Conservation (phyloP, 306 rosid species). For the Abrus precatorius region DNA sequence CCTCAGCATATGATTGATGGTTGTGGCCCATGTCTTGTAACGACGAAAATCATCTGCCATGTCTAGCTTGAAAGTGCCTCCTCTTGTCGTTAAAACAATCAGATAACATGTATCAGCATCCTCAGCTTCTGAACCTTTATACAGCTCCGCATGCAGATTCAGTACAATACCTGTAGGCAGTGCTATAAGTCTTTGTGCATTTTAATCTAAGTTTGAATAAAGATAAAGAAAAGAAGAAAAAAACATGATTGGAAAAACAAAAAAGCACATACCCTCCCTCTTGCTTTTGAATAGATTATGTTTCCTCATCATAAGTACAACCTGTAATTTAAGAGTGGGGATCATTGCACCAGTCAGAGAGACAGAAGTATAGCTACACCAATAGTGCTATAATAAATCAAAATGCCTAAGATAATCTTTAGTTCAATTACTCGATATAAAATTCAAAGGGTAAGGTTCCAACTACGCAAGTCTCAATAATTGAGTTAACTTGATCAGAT, state of each 20-base stretch:
- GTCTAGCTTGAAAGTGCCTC: slow-evolving; percentile 87
- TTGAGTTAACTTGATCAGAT: slow-evolving; percentile 14
- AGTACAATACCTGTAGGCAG: slow-evolving; percentile 55
- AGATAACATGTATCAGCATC: slow-evolving; percentile 76
- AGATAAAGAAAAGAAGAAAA: not conserved
- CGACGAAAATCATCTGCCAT: slow-evolving; percentile 76
- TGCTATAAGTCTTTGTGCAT: not conserved
- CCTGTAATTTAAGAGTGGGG: slow-evolving; percentile 58
- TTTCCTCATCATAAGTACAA: slow-evolving; percentile 75
- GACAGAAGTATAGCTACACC: not conserved
- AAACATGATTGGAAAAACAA: not conserved
- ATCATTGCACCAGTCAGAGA: slow-evolving; percentile 29
- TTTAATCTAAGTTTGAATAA: not conserved
- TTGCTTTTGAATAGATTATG: slow-evolving; percentile 68
- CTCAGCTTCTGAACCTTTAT: slow-evolving; percentile 71
- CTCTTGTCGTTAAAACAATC: slow-evolving; percentile 72
- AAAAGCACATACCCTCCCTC: slow-evolving; percentile 71
- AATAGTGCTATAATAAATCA: not conserved
- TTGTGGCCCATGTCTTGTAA: slow-evolving; percentile 77
- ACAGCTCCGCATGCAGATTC: slow-evolving; percentile 80
- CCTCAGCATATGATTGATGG: slow-evolving; percentile 81
- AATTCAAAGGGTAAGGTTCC: not conserved
- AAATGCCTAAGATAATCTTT: slow-evolving; percentile 11
- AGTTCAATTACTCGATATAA: not conserved
- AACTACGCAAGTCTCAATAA: slow-evolving; percentile 16